Evolutionary conservation across 2,329 filamentous ascomycete species (phyloP), one percentile per base, ranked within the genome.

Genomic region (Xylariomycetidae sp.): DNA sequence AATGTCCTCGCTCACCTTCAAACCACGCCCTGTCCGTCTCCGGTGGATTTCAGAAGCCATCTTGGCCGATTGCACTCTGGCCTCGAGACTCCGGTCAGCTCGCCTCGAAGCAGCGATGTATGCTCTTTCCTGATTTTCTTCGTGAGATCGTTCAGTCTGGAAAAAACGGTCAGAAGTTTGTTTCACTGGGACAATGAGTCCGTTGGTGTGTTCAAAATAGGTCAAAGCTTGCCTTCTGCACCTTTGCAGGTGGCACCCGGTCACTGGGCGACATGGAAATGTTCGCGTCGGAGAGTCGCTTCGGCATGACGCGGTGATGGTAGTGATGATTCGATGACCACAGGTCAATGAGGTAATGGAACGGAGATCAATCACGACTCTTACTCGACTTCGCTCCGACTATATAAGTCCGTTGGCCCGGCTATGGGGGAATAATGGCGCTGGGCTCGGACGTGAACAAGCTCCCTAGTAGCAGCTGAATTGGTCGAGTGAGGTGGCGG

Each of bases 11-110:
- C 83, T 88, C 37, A 96, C 85, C 47, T 81, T 80, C 39, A 96
- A 72, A 3, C 75, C 79, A 48, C 88, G 85, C 25, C 89, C 90
- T 0, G 89, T 95, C 13, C 88, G 80, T 57, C 82, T 77, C 65
- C 88, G 88, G 70, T 95, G 89, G 23, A 95, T 87, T 51, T 88
- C 81, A n/a, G 89, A 95, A 5, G 89, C 89, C 61, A 86, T 78
- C 32, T 80, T 75, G 11, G 90, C 89, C 3, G 89, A 96, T 56
- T 94, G 85, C 13, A 95, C 75, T 16, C 89, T 80, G 11, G 88
- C 88, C 59, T 96, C 88, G 12, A 95, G 66, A 53, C 84, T 90
- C 34, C 89, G 80, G 53, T 96, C 90, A 49, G 85, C 85, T 44
- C 90, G 74, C 45, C 89, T 72, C 5, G 90, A 96, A 4, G 89